phyloP scores from a whole-genome alignment of 441 rosid species.

The Eugenia klotzschiana region DNA sequence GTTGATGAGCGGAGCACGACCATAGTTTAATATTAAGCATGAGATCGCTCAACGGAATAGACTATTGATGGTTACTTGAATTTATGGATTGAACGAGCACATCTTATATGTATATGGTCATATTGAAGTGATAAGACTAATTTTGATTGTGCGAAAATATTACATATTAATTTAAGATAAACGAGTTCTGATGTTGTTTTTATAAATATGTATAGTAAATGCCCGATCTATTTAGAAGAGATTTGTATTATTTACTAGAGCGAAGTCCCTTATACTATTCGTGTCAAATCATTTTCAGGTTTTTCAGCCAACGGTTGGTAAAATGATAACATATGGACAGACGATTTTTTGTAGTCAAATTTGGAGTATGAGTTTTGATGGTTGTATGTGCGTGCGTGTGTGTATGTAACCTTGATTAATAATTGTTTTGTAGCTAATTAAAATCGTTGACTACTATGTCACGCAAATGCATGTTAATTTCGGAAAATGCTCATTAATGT shows the following conservation, averaged over 20 bases:
- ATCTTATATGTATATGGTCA: not conserved
- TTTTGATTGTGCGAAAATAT: not conserved
- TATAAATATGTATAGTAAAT: not conserved
- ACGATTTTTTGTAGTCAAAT: not conserved
- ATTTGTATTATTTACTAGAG: too few species aligned
- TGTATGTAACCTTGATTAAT: not conserved
- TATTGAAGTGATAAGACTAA: not conserved
- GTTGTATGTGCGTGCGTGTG: too few species aligned
- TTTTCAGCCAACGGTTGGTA: not conserved
- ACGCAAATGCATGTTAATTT: not conserved
- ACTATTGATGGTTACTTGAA: not conserved
- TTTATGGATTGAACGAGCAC: not conserved
- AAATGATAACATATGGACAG: not conserved
- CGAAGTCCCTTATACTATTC: not conserved
- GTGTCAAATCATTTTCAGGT: not conserved
- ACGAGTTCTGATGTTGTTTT: not conserved
- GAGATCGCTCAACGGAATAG: not conserved
- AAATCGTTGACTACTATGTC: not conserved
- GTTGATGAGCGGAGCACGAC: not conserved
- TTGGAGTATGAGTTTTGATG: not conserved
- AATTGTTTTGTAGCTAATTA: not conserved
- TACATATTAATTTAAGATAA: not conserved
- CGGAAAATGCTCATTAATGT: not conserved
- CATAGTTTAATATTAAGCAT: not conserved
- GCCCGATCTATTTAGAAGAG: not conserved